Evolutionary conservation across 2,329 filamentous ascomycete genomes (phyloP).

Genomic region (Penicillium sp.): DNA sequence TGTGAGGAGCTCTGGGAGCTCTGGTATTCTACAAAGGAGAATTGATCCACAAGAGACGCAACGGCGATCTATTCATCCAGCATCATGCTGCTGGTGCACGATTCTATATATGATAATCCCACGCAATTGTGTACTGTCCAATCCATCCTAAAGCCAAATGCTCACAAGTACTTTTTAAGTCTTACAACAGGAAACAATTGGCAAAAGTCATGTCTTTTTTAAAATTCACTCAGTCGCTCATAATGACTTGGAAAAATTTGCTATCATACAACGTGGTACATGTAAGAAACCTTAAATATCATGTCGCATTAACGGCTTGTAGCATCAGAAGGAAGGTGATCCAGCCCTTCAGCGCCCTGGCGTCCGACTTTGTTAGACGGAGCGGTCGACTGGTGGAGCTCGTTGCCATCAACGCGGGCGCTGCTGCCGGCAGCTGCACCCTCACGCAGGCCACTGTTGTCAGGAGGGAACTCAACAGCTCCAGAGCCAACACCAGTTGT

Average conservation of each 20-base stretch:
- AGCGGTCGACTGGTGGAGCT: constrained; percentile 55
- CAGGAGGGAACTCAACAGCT: constrained; percentile 51
- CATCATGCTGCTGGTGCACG: no score
- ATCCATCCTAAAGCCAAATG: no score
- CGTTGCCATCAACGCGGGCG: constrained; percentile 49
- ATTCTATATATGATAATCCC: no score
- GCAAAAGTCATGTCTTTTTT: no score
- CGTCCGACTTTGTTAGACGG: constrained; percentile 56
- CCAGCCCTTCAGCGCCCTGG: constrained; percentile 59
- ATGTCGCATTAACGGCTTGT: constrained; percentile 47
- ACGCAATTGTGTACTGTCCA: no score
- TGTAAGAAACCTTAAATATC: constrained; percentile 1
- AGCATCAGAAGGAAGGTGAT: constrained; percentile 60
- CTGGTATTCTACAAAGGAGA: no score
- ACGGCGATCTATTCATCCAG: no score
- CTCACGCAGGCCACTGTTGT: constrained; percentile 55
- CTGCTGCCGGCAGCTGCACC: constrained; percentile 60
- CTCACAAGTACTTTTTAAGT: no score
- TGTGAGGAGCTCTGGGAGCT: no score
- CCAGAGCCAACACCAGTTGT: constrained; percentile 71
- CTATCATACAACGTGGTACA: constrained; percentile 26
- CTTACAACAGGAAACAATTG: no score
- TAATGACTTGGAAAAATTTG: constrained; percentile 17
- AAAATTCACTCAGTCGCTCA: constrained; percentile 15
- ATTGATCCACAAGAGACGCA: no score